A percentile compares a stretch with the other conserved stretches of the same genome.
Evolutionary conservation across 1,139 yeast genomes (phyloP).

Genomic region (Hyphopichia fennica): DNA sequence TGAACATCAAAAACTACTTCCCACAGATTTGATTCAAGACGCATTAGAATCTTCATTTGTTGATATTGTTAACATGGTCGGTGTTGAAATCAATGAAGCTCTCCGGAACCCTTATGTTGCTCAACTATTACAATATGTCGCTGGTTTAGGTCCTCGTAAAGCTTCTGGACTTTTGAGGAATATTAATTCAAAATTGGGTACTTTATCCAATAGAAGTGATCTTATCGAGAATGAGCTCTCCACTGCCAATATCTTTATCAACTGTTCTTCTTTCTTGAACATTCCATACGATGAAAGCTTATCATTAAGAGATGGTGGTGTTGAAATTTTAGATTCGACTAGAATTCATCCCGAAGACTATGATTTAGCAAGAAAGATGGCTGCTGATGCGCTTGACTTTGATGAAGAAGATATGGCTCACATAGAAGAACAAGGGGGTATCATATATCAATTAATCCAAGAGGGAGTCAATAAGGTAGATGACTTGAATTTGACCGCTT

Average conservation of each 20-base stretch:
- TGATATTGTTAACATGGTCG: constrained; percentile 86
- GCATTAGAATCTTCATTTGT: constrained; percentile 83
- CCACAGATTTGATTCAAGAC: constrained; percentile 61
- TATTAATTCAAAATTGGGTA: constrained; percentile 68
- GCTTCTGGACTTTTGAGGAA: constrained; percentile 85
- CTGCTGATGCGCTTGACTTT: constrained; percentile 94
- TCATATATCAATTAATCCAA: constrained; percentile 74
- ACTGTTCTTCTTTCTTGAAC: constrained; percentile 86
- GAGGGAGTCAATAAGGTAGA: constrained; percentile 87
- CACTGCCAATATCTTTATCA: constrained; percentile 79
- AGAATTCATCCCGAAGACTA: constrained; percentile 98
- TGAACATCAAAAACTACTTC: constrained; percentile 70
- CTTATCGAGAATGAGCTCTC: constrained; percentile 79
- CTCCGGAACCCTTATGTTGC: constrained; percentile 74
- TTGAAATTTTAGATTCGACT: constrained; percentile 88
- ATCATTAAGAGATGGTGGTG: constrained; percentile 52
- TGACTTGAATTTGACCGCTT: constrained; percentile 85
- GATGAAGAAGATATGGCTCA: constrained; percentile 93
- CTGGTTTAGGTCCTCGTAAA: constrained; percentile 95
- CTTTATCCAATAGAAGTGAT: constrained; percentile 68
- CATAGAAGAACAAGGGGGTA: constrained; percentile 76
- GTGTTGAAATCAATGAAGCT: constrained; percentile 91
- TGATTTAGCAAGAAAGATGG: constrained; percentile 93
- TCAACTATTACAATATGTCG: constrained; percentile 68
- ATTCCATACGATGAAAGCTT: constrained; percentile 67